A percentile compares a stretch with the other conserved stretches of the same genome.
phyloP scores from a whole-genome alignment of 768 basidiomycete genomes.

The Gyrodon lividus region DNA sequence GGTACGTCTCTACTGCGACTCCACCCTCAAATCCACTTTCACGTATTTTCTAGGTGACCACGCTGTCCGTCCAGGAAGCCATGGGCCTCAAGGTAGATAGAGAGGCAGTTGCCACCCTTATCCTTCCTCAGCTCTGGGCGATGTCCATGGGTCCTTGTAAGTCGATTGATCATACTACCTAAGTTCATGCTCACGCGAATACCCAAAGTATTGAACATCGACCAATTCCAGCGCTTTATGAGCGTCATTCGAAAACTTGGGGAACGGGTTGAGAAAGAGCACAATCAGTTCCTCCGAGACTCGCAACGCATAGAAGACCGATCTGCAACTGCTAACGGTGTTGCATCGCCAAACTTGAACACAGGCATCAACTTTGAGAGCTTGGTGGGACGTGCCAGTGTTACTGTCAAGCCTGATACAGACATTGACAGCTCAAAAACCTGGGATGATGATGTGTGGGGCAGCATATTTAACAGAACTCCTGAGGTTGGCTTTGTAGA shows the following conservation, averaged over 20 bases:
- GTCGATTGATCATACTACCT: conserved; percentile 26
- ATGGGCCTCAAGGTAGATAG: conserved; percentile 96
- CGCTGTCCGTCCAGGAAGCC: conserved; percentile 86
- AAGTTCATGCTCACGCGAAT: conserved; percentile 1
- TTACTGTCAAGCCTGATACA: conserved; percentile 46
- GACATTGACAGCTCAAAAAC: conserved; percentile 38
- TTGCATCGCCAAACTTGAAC: conserved; percentile 34
- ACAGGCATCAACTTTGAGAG: conserved; percentile 82
- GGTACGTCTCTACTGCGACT: conserved; percentile 39
- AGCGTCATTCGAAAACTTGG: conserved; percentile 70
- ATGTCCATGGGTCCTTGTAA: conserved; percentile 95
- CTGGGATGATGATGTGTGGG: conserved; percentile 89
- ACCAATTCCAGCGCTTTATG: conserved; percentile 95
- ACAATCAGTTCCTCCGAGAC: conserved; percentile 88
- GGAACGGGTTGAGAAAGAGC: conserved; percentile 89
- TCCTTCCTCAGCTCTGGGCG: conserved; percentile 90
- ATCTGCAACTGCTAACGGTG: conserved; percentile 49
- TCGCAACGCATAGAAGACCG: conserved; percentile 87
- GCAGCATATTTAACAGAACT: conserved; percentile 61
- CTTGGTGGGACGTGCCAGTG: conserved; percentile 64
- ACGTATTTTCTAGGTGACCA: conserved; percentile 63
- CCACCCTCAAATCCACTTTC: background rate
- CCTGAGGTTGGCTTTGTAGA: conserved; percentile 22
- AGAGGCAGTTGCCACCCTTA: conserved; percentile 85
- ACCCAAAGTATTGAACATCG: conserved; percentile 64